Conservation (phyloP, 1,284 basidiomycete genomes). For the Cryptococcus jaspeensis region DNA sequence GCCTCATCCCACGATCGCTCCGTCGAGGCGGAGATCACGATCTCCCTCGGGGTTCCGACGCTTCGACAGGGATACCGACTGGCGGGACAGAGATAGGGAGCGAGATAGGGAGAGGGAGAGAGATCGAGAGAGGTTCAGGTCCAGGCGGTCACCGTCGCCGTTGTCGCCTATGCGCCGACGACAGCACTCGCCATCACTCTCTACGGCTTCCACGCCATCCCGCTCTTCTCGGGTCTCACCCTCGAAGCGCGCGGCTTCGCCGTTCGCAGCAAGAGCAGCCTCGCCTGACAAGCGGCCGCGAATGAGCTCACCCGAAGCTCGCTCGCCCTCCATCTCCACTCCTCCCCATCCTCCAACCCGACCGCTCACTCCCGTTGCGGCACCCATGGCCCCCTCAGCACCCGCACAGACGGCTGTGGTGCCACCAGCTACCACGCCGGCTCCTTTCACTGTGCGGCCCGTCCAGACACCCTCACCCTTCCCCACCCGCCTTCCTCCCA, state of each 20-base stretch:
- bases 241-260: constrained; percentile 4
- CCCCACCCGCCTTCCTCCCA: constrained; percentile 14
- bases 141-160: constrained; percentile 16
- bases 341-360: constrained; percentile 1
- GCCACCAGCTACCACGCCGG: not conserved
- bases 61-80: constrained; percentile 18
- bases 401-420: constrained; percentile 1
- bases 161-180: constrained; percentile 11
- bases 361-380: not conserved
- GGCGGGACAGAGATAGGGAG: constrained; percentile 21
- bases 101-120: constrained; percentile 14
- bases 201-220: constrained; percentile 12
- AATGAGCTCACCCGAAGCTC: constrained; percentile 3
- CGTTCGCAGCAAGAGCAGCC: not conserved
- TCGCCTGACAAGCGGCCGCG: not conserved
- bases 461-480: not conserved
- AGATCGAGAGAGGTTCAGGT: constrained; percentile 9
- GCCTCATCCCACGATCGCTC: constrained; percentile 12
- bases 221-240: constrained; percentile 17
- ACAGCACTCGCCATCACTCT: constrained; percentile 14
- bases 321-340: not conserved
- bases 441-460: not conserved
- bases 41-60: constrained; percentile 18
- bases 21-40: constrained; percentile 13
- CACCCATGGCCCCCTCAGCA: not conserved